These are phyloP conservation scores for Rhododendron henanense DNA, from an alignment of 148 eudicot species.

Conservation along the genomic window DNA sequence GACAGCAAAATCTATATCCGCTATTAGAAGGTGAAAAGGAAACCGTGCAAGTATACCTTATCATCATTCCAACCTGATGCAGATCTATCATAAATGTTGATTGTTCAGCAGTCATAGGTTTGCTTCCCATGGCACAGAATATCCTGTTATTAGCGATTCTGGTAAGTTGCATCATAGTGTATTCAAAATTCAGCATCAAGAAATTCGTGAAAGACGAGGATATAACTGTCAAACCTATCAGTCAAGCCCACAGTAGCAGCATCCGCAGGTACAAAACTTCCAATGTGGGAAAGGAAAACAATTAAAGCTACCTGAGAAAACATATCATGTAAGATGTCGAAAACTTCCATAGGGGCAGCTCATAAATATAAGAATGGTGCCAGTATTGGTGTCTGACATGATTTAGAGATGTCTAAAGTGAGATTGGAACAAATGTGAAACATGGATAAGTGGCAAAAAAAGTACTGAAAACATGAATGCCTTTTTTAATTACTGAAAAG, in stretches of 20 bases:
- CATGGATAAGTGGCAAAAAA: constrained; percentile 2
- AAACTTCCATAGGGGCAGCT: not conserved
- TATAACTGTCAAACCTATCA: constrained; percentile 54
- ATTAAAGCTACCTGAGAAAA: constrained; percentile 82
- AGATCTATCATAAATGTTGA: constrained; percentile 99
- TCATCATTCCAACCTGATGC: constrained; percentile 95
- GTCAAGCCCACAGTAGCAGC: constrained; percentile 95
- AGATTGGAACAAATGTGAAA: not conserved
- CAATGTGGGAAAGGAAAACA: constrained; percentile 95
- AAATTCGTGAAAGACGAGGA: not conserved
- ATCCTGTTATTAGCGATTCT: constrained; percentile 44
- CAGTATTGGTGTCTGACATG: not conserved
- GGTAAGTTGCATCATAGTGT: not conserved
- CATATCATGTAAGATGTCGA: not conserved
- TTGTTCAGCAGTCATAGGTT: constrained; percentile 85
- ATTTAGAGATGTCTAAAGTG: not conserved
- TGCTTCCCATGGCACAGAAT: constrained; percentile 95
- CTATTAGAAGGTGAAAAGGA: not conserved
- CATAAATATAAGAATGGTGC: not conserved
- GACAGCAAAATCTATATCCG: not conserved
- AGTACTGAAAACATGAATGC: not conserved
- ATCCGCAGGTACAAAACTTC: constrained; percentile 98
- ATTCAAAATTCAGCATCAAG: not conserved
- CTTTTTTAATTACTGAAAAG: not conserved
- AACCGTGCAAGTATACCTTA: constrained; percentile 48